A percentile compares a stretch with the other conserved stretches of the same genome.
phyloP scores from a whole-genome alignment of 192 early-diverging fungal species.

The Rhizophagus clarus region DNA sequence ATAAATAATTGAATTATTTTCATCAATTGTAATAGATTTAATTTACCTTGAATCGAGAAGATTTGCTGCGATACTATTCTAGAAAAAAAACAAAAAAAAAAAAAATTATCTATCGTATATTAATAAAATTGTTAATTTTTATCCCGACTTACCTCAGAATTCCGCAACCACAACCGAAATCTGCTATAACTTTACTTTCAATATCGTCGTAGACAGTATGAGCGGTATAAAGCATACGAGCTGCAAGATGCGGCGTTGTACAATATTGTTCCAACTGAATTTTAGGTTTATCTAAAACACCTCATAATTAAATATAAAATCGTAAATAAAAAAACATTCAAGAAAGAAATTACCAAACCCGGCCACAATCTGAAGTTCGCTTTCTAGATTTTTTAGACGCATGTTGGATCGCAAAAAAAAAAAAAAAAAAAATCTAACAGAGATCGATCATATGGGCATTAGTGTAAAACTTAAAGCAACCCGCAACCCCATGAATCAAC shows the following conservation, averaged over 20 bases:
- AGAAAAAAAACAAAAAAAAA: not conserved
- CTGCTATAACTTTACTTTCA: slow-evolving; percentile 67
- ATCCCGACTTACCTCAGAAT: slow-evolving; percentile 55
- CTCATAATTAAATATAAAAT: not conserved
- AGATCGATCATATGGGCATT: too few relatives aligned
- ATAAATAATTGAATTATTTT: not conserved
- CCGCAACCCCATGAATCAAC: too few relatives aligned
- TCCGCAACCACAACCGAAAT: slow-evolving; percentile 80
- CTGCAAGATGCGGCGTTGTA: slow-evolving; percentile 74
- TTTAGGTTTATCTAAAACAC: slow-evolving; percentile 57
- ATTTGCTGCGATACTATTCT: slow-evolving; percentile 50
- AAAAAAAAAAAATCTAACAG: not conserved
- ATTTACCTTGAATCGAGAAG: slow-evolving; percentile 58
- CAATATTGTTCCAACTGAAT: slow-evolving; percentile 80
- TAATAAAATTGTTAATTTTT: slow-evolving; percentile 33
- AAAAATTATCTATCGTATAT: not conserved
- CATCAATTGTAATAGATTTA: not conserved
- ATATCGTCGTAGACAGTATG: slow-evolving; percentile 74
- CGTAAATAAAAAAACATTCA: slow-evolving; percentile 8
- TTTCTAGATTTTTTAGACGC: slow-evolving; percentile 76
- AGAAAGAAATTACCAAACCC: slow-evolving; percentile 51
- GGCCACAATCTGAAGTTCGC: slow-evolving; percentile 61
- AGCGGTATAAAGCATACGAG: slow-evolving; percentile 76
- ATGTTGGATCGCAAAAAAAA: slow-evolving; percentile 39
- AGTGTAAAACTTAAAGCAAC: too few relatives aligned